phyloP scores from a whole-genome alignment of 2,329 filamentous ascomycete genomes.

The Verticillium zaregamsianum region DNA sequence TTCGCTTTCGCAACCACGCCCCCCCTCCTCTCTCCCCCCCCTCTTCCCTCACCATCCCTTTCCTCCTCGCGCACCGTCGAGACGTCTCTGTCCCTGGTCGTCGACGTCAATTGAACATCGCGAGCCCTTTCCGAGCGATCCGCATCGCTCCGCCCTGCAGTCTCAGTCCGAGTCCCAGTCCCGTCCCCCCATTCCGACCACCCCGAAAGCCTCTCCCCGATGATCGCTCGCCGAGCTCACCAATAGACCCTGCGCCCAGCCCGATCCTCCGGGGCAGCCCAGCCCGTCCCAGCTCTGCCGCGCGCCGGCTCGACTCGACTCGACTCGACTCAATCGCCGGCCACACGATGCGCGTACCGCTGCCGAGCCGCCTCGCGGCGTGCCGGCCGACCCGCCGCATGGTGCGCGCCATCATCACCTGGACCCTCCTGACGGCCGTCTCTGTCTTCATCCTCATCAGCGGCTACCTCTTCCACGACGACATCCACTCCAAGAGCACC shows the following conservation, averaged over 20 bases:
- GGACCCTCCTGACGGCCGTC: background rate
- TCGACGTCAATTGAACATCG: background rate
- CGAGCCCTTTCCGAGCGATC: background rate
- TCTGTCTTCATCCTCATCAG: conserved; percentile 9
- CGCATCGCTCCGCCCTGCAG: background rate
- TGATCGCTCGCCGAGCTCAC: background rate
- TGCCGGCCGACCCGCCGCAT: background rate
- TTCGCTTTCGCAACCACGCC: background rate
- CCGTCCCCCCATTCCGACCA: background rate
- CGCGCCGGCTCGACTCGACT: background rate
- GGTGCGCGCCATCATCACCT: background rate
- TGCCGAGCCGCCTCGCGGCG: background rate
- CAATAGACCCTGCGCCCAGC: background rate
- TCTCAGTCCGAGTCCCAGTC: background rate
- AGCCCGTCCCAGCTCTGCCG: background rate
- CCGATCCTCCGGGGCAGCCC: background rate
- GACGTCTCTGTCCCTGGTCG: background rate
- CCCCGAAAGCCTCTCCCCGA: background rate
- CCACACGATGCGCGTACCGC: background rate
- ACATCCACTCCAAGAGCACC: conserved; percentile 6
- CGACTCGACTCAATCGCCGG: background rate
- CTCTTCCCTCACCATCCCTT: background rate
- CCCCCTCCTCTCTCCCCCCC: background rate
- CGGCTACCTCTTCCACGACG: conserved; percentile 13
- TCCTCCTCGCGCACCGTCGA: background rate